phyloP scores from a whole-genome alignment of 2,329 filamentous ascomycete genomes.

The Fusarium burgessii region DNA sequence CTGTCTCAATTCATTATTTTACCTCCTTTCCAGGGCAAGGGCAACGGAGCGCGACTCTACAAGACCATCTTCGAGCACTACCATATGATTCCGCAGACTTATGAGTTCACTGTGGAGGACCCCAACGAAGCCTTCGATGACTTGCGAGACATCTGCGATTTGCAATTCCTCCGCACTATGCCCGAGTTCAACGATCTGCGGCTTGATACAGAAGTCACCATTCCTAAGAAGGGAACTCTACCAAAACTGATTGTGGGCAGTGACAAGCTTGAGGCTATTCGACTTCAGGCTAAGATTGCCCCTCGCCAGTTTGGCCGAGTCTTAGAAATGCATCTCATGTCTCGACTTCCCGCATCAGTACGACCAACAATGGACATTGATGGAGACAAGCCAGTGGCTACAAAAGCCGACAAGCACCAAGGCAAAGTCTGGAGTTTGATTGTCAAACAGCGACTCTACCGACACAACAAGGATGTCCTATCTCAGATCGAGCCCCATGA shows the following conservation, averaged over 20 bases:
- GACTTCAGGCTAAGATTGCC: slow-evolving; percentile 75
- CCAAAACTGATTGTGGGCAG: slow-evolving; percentile 69
- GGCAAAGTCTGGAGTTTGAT: slow-evolving; percentile 80
- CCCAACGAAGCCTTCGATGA: slow-evolving; percentile 89
- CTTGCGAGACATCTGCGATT: slow-evolving; percentile 79
- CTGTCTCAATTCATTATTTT: slow-evolving; percentile 95
- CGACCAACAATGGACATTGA: slow-evolving; percentile 63
- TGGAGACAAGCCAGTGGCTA: slow-evolving; percentile 58
- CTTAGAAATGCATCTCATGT: slow-evolving; percentile 80
- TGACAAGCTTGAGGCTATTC: slow-evolving; percentile 66
- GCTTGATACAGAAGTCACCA: slow-evolving; percentile 63
- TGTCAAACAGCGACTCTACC: slow-evolving; percentile 81
- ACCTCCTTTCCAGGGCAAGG: slow-evolving; percentile 84
- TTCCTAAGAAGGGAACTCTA: slow-evolving; percentile 62
- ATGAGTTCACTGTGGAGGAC: slow-evolving; percentile 93
- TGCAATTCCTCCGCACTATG: slow-evolving; percentile 71
- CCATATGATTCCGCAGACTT: slow-evolving; percentile 73
- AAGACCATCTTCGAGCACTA: slow-evolving; percentile 79
- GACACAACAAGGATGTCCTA: slow-evolving; percentile 78
- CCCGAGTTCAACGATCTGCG: slow-evolving; percentile 68
- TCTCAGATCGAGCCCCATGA: slow-evolving; percentile 76
- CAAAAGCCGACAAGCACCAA: slow-evolving; percentile 68
- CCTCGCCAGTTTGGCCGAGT: slow-evolving; percentile 81
- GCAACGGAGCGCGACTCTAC: slow-evolving; percentile 85
- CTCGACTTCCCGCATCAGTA: slow-evolving; percentile 66